Percentiles rank a stretch among this genome's conserved stretches.
Evolutionary conservation across 495 filamentous ascomycete genomes (phyloP).

Genomic region (Penicillium maclennaniae): DNA sequence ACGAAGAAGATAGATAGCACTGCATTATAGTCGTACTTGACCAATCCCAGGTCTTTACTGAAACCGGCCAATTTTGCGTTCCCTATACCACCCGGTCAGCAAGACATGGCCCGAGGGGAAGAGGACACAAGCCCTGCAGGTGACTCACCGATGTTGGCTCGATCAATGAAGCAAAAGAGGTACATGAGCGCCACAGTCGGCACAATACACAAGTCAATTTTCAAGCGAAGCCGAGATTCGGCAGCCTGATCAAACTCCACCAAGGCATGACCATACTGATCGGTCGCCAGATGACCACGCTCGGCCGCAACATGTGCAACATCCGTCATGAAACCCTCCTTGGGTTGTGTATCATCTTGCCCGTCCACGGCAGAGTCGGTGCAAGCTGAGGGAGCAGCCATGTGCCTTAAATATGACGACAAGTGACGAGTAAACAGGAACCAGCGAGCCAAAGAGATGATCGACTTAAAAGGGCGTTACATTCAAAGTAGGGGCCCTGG

Average conservation of each 20-base stretch:
- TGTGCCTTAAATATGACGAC: not conserved
- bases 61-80: conserved; percentile 39
- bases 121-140: not conserved
- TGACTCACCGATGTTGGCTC: conserved; percentile 56
- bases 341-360: conserved; percentile 19
- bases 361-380: conserved; percentile 19
- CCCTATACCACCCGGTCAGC: conserved; percentile 21
- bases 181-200: conserved; percentile 48
- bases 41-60: conserved; percentile 48
- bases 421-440: not conserved
- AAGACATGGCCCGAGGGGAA: too few relatives aligned
- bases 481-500: not conserved
- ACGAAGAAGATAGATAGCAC: conserved; percentile 68
- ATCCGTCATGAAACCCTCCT: conserved; percentile 20
- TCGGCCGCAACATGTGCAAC: conserved; percentile 49
- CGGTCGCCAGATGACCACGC: conserved; percentile 56
- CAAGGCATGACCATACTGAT: conserved; percentile 55
- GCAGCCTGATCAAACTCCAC: conserved; percentile 56
- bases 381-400: conserved; percentile 8
- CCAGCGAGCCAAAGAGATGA: not conserved
- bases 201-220: conserved; percentile 46
- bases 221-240: conserved; percentile 49
- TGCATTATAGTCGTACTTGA: conserved; percentile 58
- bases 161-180: conserved; percentile 54
- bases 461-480: not conserved